These are phyloP conservation scores for Sporothrix brasiliensis DNA, from an alignment of 2,329 filamentous ascomycete species.

Conservation along the genomic window DNA sequence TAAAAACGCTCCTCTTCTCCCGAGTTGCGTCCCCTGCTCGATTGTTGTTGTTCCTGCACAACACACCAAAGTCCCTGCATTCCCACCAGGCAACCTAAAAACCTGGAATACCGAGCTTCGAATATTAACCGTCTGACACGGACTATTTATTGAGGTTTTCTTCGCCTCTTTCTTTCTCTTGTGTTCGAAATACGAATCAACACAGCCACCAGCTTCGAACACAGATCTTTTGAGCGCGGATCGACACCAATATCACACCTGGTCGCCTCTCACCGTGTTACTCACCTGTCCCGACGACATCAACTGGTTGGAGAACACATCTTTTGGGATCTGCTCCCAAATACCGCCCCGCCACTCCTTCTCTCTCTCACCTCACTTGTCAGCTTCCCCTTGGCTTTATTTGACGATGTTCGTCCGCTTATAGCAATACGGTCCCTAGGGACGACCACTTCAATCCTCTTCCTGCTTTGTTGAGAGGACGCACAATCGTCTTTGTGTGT, in stretches of 20 bases:
- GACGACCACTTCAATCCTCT: slow-evolving; percentile 42
- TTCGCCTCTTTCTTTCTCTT: slow-evolving; percentile 4
- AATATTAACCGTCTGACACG: slow-evolving; percentile 20
- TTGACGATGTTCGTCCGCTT: slow-evolving; percentile 41
- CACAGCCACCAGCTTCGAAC: neutral
- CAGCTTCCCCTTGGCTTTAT: neutral
- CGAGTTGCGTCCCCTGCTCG: neutral
- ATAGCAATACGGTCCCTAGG: slow-evolving; percentile 50
- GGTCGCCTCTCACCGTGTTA: slow-evolving; percentile 2
- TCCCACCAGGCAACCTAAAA: slow-evolving; percentile 15
- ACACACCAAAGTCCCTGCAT: slow-evolving; percentile 28
- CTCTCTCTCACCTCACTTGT: neutral
- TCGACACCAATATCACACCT: slow-evolving; percentile 12
- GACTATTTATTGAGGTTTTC: slow-evolving; percentile 21
- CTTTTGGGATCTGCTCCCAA: neutral
- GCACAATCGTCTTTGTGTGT: slow-evolving; percentile 25
- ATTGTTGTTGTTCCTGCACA: slow-evolving; percentile 16
- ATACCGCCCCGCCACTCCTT: slow-evolving; percentile 8
- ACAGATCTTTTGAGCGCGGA: neutral
- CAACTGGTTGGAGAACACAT: neutral
- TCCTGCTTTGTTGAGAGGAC: slow-evolving; percentile 14
- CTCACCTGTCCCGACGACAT: neutral
- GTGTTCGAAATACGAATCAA: neutral
- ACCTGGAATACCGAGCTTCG: slow-evolving; percentile 14
- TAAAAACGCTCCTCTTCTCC: slow-evolving; percentile 14